Evolutionary conservation across 139 green algal genomes (phyloP).

Genomic region (Tetraselmis chui): DNA sequence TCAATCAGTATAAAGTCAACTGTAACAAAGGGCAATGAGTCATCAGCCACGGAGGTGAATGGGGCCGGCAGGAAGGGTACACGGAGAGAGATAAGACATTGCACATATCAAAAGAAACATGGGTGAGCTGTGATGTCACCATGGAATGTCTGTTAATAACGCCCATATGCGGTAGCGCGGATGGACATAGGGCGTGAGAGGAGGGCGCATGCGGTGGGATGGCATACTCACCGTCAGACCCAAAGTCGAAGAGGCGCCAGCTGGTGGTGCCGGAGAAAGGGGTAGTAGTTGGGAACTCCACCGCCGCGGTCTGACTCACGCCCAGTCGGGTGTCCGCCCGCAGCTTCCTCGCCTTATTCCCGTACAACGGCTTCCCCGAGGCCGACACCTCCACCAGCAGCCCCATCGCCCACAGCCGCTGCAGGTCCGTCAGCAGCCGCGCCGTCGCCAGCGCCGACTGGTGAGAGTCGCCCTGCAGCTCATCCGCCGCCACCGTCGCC

Average conservation of each 20-base stretch:
- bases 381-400: not conserved
- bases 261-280: not conserved
- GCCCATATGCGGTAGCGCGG: not conserved
- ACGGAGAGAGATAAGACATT: too few species aligned
- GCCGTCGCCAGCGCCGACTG: not conserved
- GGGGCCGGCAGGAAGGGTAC: too few species aligned
- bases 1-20: too few species aligned
- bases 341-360: not conserved
- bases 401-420: not conserved
- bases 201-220: too few species aligned
- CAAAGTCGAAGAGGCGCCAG: not conserved
- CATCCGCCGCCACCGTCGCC: not conserved
- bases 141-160: not conserved
- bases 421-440: not conserved
- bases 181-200: too few species aligned
- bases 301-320: not conserved
- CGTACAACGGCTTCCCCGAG: not conserved
- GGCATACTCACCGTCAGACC: not conserved
- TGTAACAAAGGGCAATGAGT: too few species aligned
- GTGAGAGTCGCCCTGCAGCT: not conserved
- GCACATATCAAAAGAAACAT: too few species aligned
- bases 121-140: too few species aligned
- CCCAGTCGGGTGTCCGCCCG: not conserved
- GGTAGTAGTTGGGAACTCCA: not conserved
- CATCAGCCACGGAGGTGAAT: too few species aligned